Evolutionary conservation across 306 rosid genomes (phyloP).

Genomic region (Castanopsis chinensis): DNA sequence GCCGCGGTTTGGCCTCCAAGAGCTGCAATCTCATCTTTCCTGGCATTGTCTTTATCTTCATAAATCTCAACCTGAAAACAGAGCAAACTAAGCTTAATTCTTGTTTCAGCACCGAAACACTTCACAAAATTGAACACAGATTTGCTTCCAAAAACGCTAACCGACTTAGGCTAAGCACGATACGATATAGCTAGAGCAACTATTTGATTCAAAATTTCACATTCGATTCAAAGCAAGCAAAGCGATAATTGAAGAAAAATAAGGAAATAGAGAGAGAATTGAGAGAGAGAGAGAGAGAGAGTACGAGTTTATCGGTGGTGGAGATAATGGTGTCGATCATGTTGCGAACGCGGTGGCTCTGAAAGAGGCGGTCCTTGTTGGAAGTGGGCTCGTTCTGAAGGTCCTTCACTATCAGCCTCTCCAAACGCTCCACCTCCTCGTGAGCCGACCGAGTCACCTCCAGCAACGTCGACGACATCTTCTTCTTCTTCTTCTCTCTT

Average conservation of each 20-base stretch:
- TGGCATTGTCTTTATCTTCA: constrained; percentile 78
- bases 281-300: not conserved
- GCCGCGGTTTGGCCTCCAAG: constrained; percentile 94
- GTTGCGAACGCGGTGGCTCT: constrained; percentile 83
- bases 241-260: not conserved
- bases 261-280: not conserved
- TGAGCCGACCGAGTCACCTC: constrained; percentile 87
- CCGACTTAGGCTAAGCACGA: not conserved
- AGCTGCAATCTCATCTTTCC: constrained; percentile 97
- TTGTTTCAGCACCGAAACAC: not conserved
- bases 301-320: constrained; percentile 68
- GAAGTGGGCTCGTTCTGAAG: constrained; percentile 69
- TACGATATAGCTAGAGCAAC: not conserved
- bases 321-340: constrained; percentile 76
- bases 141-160: not conserved
- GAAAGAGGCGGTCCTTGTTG: constrained; percentile 73
- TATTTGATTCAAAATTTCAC: not conserved
- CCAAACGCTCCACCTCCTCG: constrained; percentile 93
- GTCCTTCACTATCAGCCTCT: constrained; percentile 85
- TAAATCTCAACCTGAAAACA: constrained; percentile 66
- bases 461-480: constrained; percentile 92
- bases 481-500: constrained; percentile 4
- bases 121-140: not conserved
- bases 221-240: not conserved
- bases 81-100: not conserved